Percentiles rank a stretch among this genome's conserved stretches.
phyloP scores from a whole-genome alignment of 179 eudicot species.

The Heliamphora ciliata region DNA sequence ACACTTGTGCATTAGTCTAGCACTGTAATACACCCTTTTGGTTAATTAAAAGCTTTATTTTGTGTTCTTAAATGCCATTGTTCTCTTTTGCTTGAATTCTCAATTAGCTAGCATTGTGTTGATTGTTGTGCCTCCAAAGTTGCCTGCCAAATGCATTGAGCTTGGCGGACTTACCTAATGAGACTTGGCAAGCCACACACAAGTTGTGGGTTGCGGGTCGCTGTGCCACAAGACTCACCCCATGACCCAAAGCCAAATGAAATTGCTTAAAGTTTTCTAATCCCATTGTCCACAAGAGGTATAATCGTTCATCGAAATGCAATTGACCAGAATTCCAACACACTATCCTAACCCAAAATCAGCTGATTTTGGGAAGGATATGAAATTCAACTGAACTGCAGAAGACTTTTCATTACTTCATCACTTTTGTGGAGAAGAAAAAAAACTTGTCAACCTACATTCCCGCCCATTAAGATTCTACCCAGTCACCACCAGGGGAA shows the following conservation, averaged over 20 bases:
- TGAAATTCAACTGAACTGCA: not conserved
- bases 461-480: not conserved
- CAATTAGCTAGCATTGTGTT: too few relatives aligned
- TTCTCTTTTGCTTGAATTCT: too few relatives aligned
- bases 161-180: too few relatives aligned
- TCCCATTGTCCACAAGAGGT: not conserved
- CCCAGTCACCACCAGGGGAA: not conserved
- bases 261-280: not conserved
- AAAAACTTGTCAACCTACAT: not conserved
- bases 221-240: too few relatives aligned
- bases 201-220: too few relatives aligned
- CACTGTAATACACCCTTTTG: too few relatives aligned
- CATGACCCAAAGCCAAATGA: not conserved
- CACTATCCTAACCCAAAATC: not conserved
- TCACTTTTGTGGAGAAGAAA: not conserved
- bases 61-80: too few relatives aligned
- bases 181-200: too few relatives aligned
- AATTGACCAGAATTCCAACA: not conserved
- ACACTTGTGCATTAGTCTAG: too few relatives aligned
- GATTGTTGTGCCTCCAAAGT: too few relatives aligned
- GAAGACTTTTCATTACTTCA: not conserved
- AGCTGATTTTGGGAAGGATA: not conserved
- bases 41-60: too few relatives aligned
- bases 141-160: too few relatives aligned
- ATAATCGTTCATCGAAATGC: not conserved